Percentiles rank a stretch among this genome's conserved stretches.
Conservation (phyloP, 176 grass and related monocot species). For the Hsuehochloa calcarea region DNA sequence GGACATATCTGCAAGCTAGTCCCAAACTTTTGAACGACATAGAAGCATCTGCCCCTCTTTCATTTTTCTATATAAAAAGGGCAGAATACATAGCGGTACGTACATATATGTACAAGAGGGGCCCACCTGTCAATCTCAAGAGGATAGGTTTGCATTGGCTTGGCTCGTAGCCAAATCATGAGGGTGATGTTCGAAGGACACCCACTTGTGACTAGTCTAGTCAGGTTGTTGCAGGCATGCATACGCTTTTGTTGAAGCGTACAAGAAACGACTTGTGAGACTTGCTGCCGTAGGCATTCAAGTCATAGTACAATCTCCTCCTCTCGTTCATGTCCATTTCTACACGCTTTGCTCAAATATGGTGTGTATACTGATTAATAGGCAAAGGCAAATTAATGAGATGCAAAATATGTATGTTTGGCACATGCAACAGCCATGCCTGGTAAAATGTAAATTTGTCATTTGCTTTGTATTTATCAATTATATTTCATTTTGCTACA, state of each 20-base stretch:
- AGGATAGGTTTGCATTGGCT: not conserved
- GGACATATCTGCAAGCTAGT: too few relatives aligned
- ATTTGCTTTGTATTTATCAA: not conserved
- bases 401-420: not conserved
- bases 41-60: not conserved
- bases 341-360: slow-evolving; percentile 18
- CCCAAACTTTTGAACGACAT: too few relatives aligned
- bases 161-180: not conserved
- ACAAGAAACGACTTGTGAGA: slow-evolving; percentile 33
- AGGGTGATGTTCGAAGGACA: not conserved
- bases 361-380: not conserved
- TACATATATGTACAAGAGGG: not conserved
- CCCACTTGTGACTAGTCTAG: not conserved
- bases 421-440: not conserved
- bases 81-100: not conserved
- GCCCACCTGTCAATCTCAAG: not conserved
- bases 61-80: not conserved
- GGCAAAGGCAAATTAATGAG: not conserved
- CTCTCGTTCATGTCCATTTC: not conserved
- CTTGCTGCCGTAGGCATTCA: not conserved
- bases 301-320: not conserved
- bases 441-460: not conserved
- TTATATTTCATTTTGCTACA: not conserved
- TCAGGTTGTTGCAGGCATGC: slow-evolving; percentile 8
- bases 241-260: slow-evolving; percentile 17